Evolutionary conservation across 345 rosid genomes (phyloP).

Genomic region (Corymbia maculata): DNA sequence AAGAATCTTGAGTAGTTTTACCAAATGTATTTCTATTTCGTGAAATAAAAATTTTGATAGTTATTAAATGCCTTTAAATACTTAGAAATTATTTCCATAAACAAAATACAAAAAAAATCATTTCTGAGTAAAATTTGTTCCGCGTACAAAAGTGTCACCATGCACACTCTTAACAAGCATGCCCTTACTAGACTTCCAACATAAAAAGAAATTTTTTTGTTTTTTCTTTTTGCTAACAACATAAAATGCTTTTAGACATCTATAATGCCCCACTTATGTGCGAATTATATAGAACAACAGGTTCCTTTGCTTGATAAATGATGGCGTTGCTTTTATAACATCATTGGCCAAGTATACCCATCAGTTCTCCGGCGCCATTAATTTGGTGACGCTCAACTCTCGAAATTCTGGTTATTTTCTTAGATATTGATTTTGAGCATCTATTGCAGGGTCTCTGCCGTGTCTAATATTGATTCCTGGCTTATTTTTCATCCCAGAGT

Average conservation of each 20-base stretch:
- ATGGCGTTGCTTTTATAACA: neutral
- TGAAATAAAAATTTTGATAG: too few species aligned
- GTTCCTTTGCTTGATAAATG: neutral
- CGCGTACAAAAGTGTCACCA: too few species aligned
- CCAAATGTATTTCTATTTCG: too few species aligned
- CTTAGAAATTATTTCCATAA: too few species aligned
- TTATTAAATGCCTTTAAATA: too few species aligned
- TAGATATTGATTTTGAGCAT: neutral
- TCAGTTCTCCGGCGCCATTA: neutral
- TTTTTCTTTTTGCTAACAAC: neutral
- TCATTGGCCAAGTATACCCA: neutral
- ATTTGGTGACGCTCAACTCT: neutral
- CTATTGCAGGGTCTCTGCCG: conserved; percentile 52
- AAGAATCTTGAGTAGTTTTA: too few species aligned
- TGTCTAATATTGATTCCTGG: conserved; percentile 62
- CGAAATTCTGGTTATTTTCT: neutral
- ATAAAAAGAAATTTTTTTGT: neutral
- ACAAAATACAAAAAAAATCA: too few species aligned
- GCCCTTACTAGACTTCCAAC: neutral
- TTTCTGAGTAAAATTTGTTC: too few species aligned
- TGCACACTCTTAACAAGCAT: too few species aligned
- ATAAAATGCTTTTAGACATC: neutral
- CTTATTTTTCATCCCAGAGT: conserved; percentile 68
- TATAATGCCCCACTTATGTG: neutral
- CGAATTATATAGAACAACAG: neutral